Conservation (phyloP, 345 rosid genomes). For the Lumnitzera racemosa region DNA sequence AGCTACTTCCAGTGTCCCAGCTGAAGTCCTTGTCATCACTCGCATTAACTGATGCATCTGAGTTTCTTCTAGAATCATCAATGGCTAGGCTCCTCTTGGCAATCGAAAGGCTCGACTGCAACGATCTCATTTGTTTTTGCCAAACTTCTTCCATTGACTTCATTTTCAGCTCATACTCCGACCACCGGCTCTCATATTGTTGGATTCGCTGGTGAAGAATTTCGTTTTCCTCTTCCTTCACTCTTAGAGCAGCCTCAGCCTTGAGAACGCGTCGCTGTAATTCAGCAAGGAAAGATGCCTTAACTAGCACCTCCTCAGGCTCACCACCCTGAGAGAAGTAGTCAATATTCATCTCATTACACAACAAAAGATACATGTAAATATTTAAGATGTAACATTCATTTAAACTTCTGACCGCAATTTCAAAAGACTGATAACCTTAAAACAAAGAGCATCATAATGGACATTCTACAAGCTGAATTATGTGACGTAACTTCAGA, state of each 20-base stretch:
- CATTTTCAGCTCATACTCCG: constrained; percentile 91
- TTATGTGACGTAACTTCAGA: no score
- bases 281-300: constrained; percentile 84
- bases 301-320: constrained; percentile 77
- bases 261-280: constrained; percentile 86
- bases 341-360: constrained; percentile 9
- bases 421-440: no score
- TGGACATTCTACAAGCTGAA: no score
- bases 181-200: constrained; percentile 95
- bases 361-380: background rate
- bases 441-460: no score
- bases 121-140: constrained; percentile 98
- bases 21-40: constrained; percentile 58
- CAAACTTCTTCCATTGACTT: constrained; percentile 99
- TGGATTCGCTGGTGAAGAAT: constrained; percentile 89
- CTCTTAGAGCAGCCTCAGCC: constrained; percentile 80
- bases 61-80: constrained; percentile 76
- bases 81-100: constrained; percentile 93
- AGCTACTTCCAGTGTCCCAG: constrained; percentile 62
- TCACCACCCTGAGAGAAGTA: constrained; percentile 40
- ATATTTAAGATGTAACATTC: background rate
- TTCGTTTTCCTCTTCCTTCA: constrained; percentile 95
- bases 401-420: no score
- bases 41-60: constrained; percentile 85
- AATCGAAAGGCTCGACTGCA: constrained; percentile 92